Evolutionary conservation across 192 early-diverging fungal species (phyloP).

Genomic region (Gaertneriomyces semiglobifer): DNA sequence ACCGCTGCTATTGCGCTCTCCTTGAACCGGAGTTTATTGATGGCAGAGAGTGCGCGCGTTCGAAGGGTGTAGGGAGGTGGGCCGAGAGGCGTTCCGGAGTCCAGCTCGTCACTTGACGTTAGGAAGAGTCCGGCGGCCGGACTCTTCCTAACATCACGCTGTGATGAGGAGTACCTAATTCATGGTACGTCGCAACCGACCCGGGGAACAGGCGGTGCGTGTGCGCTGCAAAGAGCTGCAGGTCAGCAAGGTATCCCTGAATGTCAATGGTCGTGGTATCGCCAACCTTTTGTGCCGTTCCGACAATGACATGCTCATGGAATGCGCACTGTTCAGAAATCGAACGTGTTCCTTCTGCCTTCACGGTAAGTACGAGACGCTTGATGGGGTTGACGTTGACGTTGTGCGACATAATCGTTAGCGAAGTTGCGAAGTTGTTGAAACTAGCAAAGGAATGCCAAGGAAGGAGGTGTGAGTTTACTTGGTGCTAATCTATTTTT

Average conservation of each 20-base stretch:
- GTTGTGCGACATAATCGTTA: slow-evolving; percentile 3
- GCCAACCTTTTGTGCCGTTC: neutral
- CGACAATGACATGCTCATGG: slow-evolving; percentile 3
- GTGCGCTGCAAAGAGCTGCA: neutral
- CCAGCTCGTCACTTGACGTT: slow-evolving; percentile 2
- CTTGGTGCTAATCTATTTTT: no score
- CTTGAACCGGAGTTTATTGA: no score
- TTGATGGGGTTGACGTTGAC: neutral
- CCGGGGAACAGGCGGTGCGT: neutral
- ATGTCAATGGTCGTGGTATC: slow-evolving; percentile 3
- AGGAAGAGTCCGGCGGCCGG: neutral
- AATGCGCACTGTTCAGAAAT: neutral
- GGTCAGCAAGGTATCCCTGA: neutral
- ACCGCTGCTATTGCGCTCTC: no score
- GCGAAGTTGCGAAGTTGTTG: no score
- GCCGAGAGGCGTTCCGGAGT: neutral
- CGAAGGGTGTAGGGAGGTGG: no score
- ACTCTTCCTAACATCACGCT: no score
- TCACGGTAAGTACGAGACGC: neutral
- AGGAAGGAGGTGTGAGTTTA: no score
- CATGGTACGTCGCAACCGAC: neutral
- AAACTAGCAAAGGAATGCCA: no score
- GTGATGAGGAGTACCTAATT: neutral
- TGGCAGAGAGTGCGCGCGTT: no score
- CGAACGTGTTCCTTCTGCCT: neutral